Conservation (phyloP, 78 protist genomes). For the Cyanophora paradoxa region DNA sequence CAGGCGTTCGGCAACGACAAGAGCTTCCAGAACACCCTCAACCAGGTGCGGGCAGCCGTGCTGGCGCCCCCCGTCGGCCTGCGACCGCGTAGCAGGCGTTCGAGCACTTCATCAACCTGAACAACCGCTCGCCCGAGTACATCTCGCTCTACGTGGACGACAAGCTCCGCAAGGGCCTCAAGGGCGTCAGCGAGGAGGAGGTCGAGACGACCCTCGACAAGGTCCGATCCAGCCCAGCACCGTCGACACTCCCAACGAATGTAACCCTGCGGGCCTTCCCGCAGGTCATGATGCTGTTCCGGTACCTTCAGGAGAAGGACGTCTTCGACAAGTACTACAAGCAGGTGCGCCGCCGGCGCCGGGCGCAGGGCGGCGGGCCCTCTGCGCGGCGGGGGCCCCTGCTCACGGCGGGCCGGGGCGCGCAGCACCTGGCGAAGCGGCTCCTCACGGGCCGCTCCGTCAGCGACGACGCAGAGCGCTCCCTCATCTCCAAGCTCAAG, state of each 20-base stretch:
- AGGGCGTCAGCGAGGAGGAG: slow-evolving; percentile 72
- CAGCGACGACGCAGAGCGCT: slow-evolving; percentile 76
- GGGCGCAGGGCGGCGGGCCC: no score
- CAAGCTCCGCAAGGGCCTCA: slow-evolving; percentile 43
- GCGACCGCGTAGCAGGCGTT: background rate
- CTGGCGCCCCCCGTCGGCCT: background rate
- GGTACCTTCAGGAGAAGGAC: slow-evolving; percentile 87
- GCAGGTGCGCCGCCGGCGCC: no score
- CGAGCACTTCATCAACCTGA: slow-evolving; percentile 16
- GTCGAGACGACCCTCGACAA: slow-evolving; percentile 8
- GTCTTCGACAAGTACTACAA: slow-evolving; percentile 90
- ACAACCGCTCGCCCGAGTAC: slow-evolving; percentile 26
- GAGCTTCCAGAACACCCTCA: background rate
- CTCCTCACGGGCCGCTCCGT: slow-evolving; percentile 55
- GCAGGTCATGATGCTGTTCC: slow-evolving; percentile 61
- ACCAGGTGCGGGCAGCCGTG: background rate
- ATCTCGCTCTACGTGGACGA: slow-evolving; percentile 23
- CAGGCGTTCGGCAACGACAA: slow-evolving; percentile 11
- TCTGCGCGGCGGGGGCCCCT: no score
- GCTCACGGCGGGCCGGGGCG: no score
- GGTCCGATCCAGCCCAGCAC: no score
- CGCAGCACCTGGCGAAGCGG: slow-evolving; percentile 87
- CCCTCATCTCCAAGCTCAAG: slow-evolving; percentile 77
- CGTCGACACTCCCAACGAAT: no score
- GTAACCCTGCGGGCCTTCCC: no score